These are phyloP conservation scores for Pseudonitzschia pungens DNA, from an alignment of 108 stramenopile species.

Conservation along the genomic window DNA sequence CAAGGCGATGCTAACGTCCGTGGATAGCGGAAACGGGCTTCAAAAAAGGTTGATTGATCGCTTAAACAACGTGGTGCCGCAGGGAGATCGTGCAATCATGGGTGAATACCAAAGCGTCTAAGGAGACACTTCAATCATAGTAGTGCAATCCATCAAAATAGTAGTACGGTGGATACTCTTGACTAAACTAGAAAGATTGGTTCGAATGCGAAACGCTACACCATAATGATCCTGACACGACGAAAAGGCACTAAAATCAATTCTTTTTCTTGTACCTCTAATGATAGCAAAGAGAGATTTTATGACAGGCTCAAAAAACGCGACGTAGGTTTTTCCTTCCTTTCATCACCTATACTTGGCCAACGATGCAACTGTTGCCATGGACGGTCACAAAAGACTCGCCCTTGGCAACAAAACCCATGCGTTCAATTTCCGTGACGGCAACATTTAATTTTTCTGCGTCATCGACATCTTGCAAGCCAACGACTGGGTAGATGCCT, in stretches of 20 bases:
- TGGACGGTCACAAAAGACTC: slow-evolving; percentile 67
- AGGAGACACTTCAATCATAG: slow-evolving; percentile 2
- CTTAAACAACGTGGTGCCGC: slow-evolving; percentile 76
- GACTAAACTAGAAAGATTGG: too few relatives aligned
- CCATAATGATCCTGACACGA: too few relatives aligned
- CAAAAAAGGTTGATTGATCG: slow-evolving; percentile 63
- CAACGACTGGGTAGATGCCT: slow-evolving; percentile 79
- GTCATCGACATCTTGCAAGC: slow-evolving; percentile 26
- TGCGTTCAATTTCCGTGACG: slow-evolving; percentile 59
- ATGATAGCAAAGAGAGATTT: too few relatives aligned
- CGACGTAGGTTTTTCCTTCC: too few relatives aligned
- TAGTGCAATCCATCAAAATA: not conserved
- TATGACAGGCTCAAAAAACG: too few relatives aligned
- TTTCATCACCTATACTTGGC: slow-evolving; percentile 39
- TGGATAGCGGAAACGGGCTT: slow-evolving; percentile 67
- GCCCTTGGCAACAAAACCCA: slow-evolving; percentile 68
- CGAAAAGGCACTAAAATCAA: too few relatives aligned
- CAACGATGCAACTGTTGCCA: slow-evolving; percentile 55
- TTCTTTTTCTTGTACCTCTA: too few relatives aligned
- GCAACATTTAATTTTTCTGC: slow-evolving; percentile 52
- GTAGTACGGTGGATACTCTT: too few relatives aligned
- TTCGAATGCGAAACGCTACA: too few relatives aligned
- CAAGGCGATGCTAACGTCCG: slow-evolving; percentile 47
- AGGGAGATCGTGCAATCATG: slow-evolving; percentile 69
- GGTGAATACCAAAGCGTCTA: slow-evolving; percentile 86